phyloP scores from a whole-genome alignment of 2,329 filamentous ascomycete species.

The Fonsecaea monophora region DNA sequence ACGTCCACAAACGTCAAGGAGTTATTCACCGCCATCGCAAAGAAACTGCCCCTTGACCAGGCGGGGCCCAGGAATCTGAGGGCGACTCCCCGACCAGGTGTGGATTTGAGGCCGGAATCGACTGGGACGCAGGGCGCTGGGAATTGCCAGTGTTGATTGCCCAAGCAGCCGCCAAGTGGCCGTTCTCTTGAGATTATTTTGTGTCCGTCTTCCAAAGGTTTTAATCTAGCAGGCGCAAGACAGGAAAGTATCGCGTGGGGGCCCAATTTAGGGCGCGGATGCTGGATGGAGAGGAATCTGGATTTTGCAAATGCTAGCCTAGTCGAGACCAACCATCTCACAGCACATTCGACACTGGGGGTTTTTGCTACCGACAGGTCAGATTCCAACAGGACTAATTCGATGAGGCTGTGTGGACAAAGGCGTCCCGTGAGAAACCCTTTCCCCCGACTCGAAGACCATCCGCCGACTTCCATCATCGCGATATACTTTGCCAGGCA shows the following conservation, averaged over 20 bases:
- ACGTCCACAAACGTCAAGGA: slow-evolving; percentile 95
- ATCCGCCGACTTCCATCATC: slow-evolving; percentile 1
- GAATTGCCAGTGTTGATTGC: slow-evolving; percentile 68
- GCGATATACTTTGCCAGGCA: slow-evolving; percentile 27
- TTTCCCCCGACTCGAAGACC: background rate
- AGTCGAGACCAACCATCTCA: slow-evolving; percentile 1
- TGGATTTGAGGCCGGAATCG: slow-evolving; percentile 70
- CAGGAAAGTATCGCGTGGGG: slow-evolving; percentile 5
- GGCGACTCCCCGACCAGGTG: slow-evolving; percentile 66
- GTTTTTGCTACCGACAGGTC: background rate
- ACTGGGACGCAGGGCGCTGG: slow-evolving; percentile 65
- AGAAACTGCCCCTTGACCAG: slow-evolving; percentile 96
- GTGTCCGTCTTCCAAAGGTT: slow-evolving; percentile 11
- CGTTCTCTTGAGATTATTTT: slow-evolving; percentile 12
- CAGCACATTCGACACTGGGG: background rate
- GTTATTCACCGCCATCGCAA: slow-evolving; percentile 95
- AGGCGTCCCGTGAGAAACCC: background rate
- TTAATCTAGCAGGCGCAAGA: slow-evolving; percentile 34
- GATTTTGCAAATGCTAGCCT: slow-evolving; percentile 21
- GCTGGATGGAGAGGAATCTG: slow-evolving; percentile 29
- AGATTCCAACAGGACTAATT: background rate
- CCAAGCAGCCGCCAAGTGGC: background rate
- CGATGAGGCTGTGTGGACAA: background rate
- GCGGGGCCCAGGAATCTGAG: slow-evolving; percentile 88
- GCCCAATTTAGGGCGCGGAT: slow-evolving; percentile 12